Evolutionary conservation across 495 filamentous ascomycete species (phyloP), one percentile per base, ranked within the genome.

Genomic region (Mycothermus thermophilus): DNA sequence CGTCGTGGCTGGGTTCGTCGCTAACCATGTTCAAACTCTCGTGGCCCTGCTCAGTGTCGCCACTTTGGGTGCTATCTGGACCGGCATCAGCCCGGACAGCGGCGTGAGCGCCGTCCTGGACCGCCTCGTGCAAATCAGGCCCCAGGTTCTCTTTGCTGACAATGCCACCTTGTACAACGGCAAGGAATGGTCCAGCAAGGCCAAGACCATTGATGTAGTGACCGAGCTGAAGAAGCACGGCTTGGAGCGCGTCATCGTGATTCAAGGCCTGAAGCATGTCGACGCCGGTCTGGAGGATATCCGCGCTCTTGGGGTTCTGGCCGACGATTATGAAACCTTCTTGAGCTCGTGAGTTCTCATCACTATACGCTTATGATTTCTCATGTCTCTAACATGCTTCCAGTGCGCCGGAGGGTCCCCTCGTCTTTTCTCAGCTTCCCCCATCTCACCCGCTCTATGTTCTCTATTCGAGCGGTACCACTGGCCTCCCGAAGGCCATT

Each of bases 401-500:
- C 13, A 62, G 61, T 13, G 48, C 52, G 8, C 42, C 42, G 13
- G 48, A 71, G 18, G 51, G 61, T 19, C 58, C 61, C 24, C 58
- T 81, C 10, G 57, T 61, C 38, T 95, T 94, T 54, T 64, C 66
- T 38, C 80, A 83, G 50, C 66, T 97, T 11, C 63, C 67, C 7
- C 74, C 88, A 8, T 77, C 87, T 29, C 80, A 93, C 54, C 86
- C 86, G 0, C 74, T 93, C 5, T 94, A 93, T 43, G 81, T 94
- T 20, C 60, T 94, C 14, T 94, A 87, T 49, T 85, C 79, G 2
- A 82, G 75, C 8, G 86, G 86, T 9, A 94, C 86, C 0, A 94
- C 86, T 1, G 86, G 84, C 2, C 76, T 85, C 16, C 86, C 86
- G 0, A 94, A 94, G 46, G 86, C 85, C 42, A 94, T 94, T 44